A percentile compares a stretch with the other conserved stretches of the same genome.
Conservation (phyloP, 2,329 filamentous ascomycete genomes). For the Pseudocercospora ulei region DNA sequence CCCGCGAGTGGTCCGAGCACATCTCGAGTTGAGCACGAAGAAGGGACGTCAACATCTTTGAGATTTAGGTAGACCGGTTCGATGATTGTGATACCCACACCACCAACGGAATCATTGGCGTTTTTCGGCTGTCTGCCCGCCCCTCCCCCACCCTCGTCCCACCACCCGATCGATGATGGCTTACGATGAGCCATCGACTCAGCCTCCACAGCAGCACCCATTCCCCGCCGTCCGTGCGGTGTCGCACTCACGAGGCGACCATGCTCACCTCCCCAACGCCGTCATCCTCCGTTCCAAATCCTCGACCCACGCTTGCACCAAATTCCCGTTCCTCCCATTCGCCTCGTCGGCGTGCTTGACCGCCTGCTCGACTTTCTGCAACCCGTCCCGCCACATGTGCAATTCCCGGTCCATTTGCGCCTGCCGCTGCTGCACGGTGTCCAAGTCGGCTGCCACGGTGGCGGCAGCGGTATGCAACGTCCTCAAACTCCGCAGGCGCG, state of each 20-base stretch:
- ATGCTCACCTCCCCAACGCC: slow-evolving; percentile 21
- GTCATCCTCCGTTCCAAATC: slow-evolving; percentile 70
- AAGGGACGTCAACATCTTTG: neutral
- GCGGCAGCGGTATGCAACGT: slow-evolving; percentile 81
- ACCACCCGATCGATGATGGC: no score
- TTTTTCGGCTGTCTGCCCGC: neutral
- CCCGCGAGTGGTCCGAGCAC: no score
- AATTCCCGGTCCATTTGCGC: slow-evolving; percentile 74
- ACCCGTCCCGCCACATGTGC: slow-evolving; percentile 70
- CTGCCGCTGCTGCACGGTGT: slow-evolving; percentile 68
- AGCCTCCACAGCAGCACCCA: no score
- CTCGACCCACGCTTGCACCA: slow-evolving; percentile 83
- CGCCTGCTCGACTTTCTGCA: slow-evolving; percentile 67
- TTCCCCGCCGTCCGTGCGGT: no score
- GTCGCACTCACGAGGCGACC: no score
- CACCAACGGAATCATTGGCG: neutral
- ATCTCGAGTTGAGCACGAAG: neutral
- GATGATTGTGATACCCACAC: slow-evolving; percentile 1
- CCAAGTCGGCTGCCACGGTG: slow-evolving; percentile 65
- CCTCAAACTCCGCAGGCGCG: slow-evolving; percentile 72
- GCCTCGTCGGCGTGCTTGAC: slow-evolving; percentile 59
- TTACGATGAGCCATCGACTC: no score
- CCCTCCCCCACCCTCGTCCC: no score
- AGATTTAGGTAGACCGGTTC: neutral
- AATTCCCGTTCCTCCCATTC: slow-evolving; percentile 68